Conservation (phyloP, 345 rosid species). For the Boechera retrofracta region DNA sequence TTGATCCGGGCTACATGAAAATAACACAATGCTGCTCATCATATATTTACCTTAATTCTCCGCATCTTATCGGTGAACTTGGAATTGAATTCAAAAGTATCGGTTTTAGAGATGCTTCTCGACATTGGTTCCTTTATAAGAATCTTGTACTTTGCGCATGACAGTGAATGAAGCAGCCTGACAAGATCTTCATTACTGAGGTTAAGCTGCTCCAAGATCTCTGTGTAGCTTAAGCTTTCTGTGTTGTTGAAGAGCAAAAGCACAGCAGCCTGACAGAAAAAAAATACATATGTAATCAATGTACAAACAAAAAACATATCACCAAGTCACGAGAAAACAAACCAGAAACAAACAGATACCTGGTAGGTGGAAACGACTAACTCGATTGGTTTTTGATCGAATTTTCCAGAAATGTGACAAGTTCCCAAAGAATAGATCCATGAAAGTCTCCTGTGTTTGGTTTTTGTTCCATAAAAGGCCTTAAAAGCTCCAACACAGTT, state of each 20-base stretch:
- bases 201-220: conserved; percentile 77
- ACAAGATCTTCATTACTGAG: conserved; percentile 74
- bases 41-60: conserved; percentile 67
- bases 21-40: conserved; percentile 13
- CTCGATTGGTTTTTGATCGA: conserved; percentile 56
- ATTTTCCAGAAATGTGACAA: conserved; percentile 56
- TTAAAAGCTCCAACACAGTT: conserved; percentile 59
- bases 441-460: conserved; percentile 54
- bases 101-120: conserved; percentile 53
- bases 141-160: conserved; percentile 74
- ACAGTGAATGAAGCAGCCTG: conserved; percentile 77
- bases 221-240: conserved; percentile 67
- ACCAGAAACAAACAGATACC: conserved; percentile 44
- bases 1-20: neutral
- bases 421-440: conserved; percentile 68
- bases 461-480: conserved; percentile 49
- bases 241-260: conserved; percentile 73
- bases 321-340: neutral
- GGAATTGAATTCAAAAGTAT: conserved; percentile 65
- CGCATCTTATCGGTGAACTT: conserved; percentile 79
- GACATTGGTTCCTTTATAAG: conserved; percentile 65
- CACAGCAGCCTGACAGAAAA: conserved; percentile 52
- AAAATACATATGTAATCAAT: neutral
- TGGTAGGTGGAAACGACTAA: conserved; percentile 59
- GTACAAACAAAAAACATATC: neutral